Percentiles rank a stretch among this genome's conserved stretches.
Evolutionary conservation across 2,329 filamentous ascomycete genomes (phyloP).

Genomic region (Cladosporium phlei): DNA sequence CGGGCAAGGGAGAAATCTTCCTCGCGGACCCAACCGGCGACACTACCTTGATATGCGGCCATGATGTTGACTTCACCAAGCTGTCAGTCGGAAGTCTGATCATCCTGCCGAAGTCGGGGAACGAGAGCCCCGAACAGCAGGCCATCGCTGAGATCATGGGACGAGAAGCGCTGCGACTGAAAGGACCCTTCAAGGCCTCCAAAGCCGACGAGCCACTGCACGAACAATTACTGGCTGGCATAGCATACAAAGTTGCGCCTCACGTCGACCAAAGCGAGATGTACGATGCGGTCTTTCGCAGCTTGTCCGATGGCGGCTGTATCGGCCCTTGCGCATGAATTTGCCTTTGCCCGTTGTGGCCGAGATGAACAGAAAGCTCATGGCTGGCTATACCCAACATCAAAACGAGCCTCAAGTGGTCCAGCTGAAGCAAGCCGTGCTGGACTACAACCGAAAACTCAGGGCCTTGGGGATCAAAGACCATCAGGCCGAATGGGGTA

Average conservation of each 20-base stretch:
- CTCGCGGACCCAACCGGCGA: too few relatives aligned
- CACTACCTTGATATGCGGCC: too few relatives aligned
- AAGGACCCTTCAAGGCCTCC: slow-evolving; percentile 77
- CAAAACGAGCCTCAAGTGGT: slow-evolving; percentile 84
- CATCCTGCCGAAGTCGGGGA: too few relatives aligned
- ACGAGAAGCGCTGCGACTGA: too few relatives aligned
- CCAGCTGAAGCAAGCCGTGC: slow-evolving; percentile 67
- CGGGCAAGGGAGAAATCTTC: too few relatives aligned
- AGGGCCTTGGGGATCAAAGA: slow-evolving; percentile 82
- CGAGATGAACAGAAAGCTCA: slow-evolving; percentile 84
- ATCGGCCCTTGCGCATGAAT: slow-evolving; percentile 92
- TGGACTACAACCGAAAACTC: slow-evolving; percentile 80
- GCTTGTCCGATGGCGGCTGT: slow-evolving; percentile 75
- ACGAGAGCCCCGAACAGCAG: too few relatives aligned
- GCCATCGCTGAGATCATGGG: too few relatives aligned
- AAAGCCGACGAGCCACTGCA: slow-evolving; percentile 69
- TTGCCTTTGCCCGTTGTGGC: slow-evolving; percentile 86
- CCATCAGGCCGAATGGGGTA: slow-evolving; percentile 85
- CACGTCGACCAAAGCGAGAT: slow-evolving; percentile 92
- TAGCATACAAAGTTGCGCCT: slow-evolving; percentile 79
- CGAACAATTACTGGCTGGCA: slow-evolving; percentile 63
- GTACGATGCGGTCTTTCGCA: slow-evolving; percentile 85
- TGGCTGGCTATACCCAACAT: slow-evolving; percentile 86
- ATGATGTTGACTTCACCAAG: too few relatives aligned
- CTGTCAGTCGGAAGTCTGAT: too few relatives aligned